Evolutionary conservation across 441 rosid species (phyloP), one percentile per base, ranked within the genome.

Genomic region (Eutrema salsugineum): DNA sequence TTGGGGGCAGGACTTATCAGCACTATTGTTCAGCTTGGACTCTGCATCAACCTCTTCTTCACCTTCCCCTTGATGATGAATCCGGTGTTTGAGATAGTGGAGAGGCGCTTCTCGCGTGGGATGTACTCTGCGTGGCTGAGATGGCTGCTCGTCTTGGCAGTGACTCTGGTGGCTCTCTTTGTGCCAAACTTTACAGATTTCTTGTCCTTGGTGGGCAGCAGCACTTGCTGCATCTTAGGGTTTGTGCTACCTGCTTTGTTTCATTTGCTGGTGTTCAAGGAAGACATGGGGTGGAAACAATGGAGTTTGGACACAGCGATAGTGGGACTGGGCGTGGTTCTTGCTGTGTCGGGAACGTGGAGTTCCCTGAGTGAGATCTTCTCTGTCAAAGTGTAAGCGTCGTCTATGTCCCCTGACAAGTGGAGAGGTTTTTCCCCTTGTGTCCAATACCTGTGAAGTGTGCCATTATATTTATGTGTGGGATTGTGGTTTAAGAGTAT

Each of bases 11-110:
- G 93, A 10, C 11, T 84, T 11, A 10, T 88, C 17, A 88, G 83
- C 71, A 63, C 64, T 15, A 42, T 84, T 59, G 91, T 92, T 48
- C 91, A 88, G 50, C 60, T 91, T 6, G 97, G 96, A 12, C 85
- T 93, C 3, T 86, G 94, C 60, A 73, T 89, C 19, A 88, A 89
- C 78, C 86, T 93, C 15, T 91, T 89, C 76, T 93, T 93, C 69
- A 88, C 97, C 8, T 93, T 91, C 74, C 97, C 94, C 0, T 59
- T 91, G 79, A 89, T 91, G 92, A 91, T 93, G 97, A 76, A 91
- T 50, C 97, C 96, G 0, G 96, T 93, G 4, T 91, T 81, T 64
- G 96, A 91, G 81, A 86, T 88, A 2, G 80, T 85, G 11, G 96
- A 93, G 85, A 82, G 96, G 72, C 82, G 89, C 15, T 78, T 85